Percentiles rank a stretch among this genome's conserved stretches.
Conservation (phyloP, 352 stramenopile genomes). For the Phytophthora lateralis region DNA sequence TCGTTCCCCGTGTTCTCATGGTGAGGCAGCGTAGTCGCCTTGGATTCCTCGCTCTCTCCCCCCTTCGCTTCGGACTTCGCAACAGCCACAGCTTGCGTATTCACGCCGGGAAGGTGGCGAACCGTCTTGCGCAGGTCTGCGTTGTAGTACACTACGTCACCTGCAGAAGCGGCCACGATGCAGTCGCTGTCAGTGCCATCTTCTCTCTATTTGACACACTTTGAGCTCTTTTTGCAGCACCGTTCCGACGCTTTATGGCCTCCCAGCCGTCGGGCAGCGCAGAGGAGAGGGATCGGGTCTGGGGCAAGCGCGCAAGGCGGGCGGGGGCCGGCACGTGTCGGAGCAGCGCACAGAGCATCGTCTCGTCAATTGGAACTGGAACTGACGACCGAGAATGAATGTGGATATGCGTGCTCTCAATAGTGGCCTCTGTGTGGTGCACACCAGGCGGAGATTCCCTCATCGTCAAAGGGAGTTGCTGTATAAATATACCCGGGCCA, state of each 20-base stretch:
- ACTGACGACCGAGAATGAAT: constrained; percentile 16
- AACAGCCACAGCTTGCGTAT: constrained; percentile 7
- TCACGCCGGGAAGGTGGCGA: constrained; percentile 48
- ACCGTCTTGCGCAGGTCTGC: constrained; percentile 64
- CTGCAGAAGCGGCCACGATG: constrained; percentile 24
- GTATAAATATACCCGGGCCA: constrained; percentile 16
- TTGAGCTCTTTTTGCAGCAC: constrained; percentile 24
- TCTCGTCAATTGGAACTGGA: constrained; percentile 22
- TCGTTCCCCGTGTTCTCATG: constrained; percentile 52
- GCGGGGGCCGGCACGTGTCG: background rate
- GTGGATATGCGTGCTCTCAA: constrained; percentile 23
- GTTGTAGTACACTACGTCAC: constrained; percentile 73
- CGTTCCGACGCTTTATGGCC: constrained; percentile 60
- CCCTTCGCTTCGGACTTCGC: constrained; percentile 16
- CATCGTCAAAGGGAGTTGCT: background rate
- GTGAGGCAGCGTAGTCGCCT: constrained; percentile 21
- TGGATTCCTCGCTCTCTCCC: constrained; percentile 12
- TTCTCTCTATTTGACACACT: background rate
- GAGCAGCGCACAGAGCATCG: constrained; percentile 23
- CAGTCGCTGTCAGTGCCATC: constrained; percentile 1
- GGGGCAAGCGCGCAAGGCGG: background rate
- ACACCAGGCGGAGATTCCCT: constrained; percentile 13
- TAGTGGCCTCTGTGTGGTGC: constrained; percentile 16
- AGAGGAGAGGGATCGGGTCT: constrained; percentile 34
- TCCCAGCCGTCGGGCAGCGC: constrained; percentile 64